Evolutionary conservation across 345 rosid genomes (phyloP).

Genomic region (Atalantia buxifolia): DNA sequence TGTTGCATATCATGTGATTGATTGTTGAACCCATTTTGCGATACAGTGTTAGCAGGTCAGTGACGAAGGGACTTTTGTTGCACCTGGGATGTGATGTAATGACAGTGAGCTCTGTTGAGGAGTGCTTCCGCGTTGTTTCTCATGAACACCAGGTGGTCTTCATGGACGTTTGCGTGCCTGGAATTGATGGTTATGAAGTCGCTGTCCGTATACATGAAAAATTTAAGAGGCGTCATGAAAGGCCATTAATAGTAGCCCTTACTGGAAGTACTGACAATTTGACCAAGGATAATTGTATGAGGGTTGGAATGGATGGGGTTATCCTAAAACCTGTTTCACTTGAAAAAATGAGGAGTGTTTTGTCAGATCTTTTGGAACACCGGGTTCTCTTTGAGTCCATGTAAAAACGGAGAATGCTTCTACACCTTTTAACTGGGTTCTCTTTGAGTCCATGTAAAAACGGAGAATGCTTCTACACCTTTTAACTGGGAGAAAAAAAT

Average conservation of each 20-base stretch:
- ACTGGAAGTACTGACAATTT: conserved; percentile 66
- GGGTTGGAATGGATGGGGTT: conserved; percentile 78
- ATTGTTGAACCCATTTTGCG: conserved; percentile 5
- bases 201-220: conserved; percentile 57
- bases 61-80: conserved; percentile 71
- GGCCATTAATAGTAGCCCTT: conserved; percentile 85
- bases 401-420: conserved; percentile 24
- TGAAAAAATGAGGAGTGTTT: conserved; percentile 74
- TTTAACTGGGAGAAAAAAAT: background rate
- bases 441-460: too few species aligned
- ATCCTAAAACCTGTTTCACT: conserved; percentile 75
- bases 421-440: too few species aligned
- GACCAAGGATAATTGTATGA: conserved; percentile 78
- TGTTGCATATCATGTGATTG: background rate
- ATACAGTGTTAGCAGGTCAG: conserved; percentile 82
- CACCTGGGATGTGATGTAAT: conserved; percentile 92
- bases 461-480: too few species aligned
- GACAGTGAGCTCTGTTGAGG: conserved; percentile 64
- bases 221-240: conserved; percentile 60
- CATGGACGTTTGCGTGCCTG: conserved; percentile 63
- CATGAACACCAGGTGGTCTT: conserved; percentile 80
- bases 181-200: conserved; percentile 59
- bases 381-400: conserved; percentile 53
- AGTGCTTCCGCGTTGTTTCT: conserved; percentile 60
- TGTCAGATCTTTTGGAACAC: conserved; percentile 70